A percentile compares a stretch with the other conserved stretches of the same genome.
phyloP scores from a whole-genome alignment of 768 basidiomycete species.

The Rhizopogon salebrosus region DNA sequence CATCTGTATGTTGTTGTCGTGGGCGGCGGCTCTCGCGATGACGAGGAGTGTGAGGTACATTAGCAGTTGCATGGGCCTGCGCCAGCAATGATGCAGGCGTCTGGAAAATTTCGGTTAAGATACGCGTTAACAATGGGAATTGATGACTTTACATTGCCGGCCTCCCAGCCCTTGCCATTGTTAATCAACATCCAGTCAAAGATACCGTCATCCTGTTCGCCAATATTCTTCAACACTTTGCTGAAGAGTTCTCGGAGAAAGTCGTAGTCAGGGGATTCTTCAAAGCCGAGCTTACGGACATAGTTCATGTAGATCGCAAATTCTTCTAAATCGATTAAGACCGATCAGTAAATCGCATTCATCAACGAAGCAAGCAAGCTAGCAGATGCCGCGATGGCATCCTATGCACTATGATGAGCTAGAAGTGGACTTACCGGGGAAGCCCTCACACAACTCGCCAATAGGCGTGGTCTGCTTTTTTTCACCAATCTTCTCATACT shows the following conservation, averaged over 20 bases:
- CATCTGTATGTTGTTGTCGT: constrained; percentile 52
- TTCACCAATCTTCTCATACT: constrained; percentile 99
- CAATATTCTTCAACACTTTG: constrained; percentile 83
- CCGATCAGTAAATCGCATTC: constrained; percentile 1
- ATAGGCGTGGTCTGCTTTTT: constrained; percentile 96
- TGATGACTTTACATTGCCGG: constrained; percentile 59
- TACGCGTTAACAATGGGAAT: background rate
- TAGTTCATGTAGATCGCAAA: constrained; percentile 99
- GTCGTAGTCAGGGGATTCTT: constrained; percentile 96
- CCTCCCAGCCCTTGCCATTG: constrained; percentile 95
- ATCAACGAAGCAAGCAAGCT: background rate
- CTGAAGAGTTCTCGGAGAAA: constrained; percentile 93
- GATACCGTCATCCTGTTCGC: constrained; percentile 86
- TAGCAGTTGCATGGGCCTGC: constrained; percentile 52
- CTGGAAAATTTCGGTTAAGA: constrained; percentile 21
- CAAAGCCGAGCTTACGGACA: constrained; percentile 96
- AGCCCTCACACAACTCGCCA: constrained; percentile 90
- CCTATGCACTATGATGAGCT: background rate
- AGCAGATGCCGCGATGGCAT: background rate
- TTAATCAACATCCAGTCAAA: constrained; percentile 98
- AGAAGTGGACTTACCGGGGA: constrained; percentile 59
- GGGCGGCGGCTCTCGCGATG: constrained; percentile 56
- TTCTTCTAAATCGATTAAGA: constrained; percentile 59
- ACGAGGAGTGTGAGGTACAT: constrained; percentile 45
- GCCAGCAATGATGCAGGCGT: constrained; percentile 39